phyloP scores from a whole-genome alignment of 768 basidiomycete species.

The Leccinum incarnatum region DNA sequence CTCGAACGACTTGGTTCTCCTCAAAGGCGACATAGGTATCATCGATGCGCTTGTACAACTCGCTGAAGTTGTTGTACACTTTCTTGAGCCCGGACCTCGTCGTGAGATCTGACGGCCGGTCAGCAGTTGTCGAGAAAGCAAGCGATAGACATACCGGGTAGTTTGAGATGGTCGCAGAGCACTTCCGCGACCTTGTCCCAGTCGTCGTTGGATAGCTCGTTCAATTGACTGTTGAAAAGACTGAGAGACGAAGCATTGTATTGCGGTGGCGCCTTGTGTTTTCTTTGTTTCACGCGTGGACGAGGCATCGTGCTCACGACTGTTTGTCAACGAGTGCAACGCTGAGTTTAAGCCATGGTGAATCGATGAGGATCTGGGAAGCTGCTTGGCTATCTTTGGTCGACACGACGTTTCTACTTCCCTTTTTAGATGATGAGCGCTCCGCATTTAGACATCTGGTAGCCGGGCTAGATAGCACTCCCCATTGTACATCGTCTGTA shows the following conservation, averaged over 20 bases:
- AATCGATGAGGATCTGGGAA: too few species aligned
- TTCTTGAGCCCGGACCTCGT: slow-evolving; percentile 61
- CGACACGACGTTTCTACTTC: too few species aligned
- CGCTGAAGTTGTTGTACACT: slow-evolving; percentile 46
- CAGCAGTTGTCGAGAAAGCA: not conserved
- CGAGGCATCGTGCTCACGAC: slow-evolving; percentile 15
- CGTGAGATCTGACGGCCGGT: not conserved
- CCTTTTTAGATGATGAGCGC: too few species aligned
- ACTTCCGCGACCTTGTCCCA: slow-evolving; percentile 46
- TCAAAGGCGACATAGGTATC: slow-evolving; percentile 17
- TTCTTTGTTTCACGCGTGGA: slow-evolving; percentile 23
- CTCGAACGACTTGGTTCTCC: not conserved
- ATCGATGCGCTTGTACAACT: slow-evolving; percentile 36
- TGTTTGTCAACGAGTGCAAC: too few species aligned
- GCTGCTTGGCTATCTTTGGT: too few species aligned
- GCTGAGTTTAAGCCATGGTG: too few species aligned
- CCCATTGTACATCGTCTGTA: too few species aligned
- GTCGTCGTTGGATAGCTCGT: slow-evolving; percentile 30
- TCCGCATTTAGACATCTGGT: too few species aligned
- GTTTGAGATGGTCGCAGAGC: slow-evolving; percentile 46
- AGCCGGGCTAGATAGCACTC: too few species aligned
- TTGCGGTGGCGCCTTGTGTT: slow-evolving; percentile 1
- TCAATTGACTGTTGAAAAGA: not conserved
- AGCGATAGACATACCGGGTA: slow-evolving; percentile 45
- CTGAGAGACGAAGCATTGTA: not conserved